Base-by-base conservation (phyloP, 768 basidiomycete species). In the Glaciozyma antarctica region DNA sequence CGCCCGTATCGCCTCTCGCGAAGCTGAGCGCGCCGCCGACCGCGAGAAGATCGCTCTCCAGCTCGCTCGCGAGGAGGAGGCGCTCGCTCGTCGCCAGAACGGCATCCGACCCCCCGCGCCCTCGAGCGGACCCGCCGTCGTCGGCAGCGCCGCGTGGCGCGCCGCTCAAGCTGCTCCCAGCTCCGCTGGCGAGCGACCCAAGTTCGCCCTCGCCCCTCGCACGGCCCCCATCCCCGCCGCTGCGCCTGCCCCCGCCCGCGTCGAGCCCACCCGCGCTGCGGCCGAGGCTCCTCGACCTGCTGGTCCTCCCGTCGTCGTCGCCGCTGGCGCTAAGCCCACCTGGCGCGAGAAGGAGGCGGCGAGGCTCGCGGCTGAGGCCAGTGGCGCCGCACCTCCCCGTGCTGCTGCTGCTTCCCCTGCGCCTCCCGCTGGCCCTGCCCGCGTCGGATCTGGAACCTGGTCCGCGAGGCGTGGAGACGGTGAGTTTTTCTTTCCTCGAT, bases 311-410 rank as follows among this genome's bases (percentile, higher is more conserved):
- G 51, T 28, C 17, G 51, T 69, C 58, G 60, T 57, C 21, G 67
- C 51, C 9, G 60, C 44, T 2, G 63, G 63, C 16, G 48, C 32
- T 5, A 34, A 51, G 48, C 60, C 60, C 22, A 15, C 48, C 1
- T 69, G 67, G 67, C 63, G 67, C n/a, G 67, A 64, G 41, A 60
- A 60, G 24, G 62, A 68, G 44, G 67, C 67, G 17, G 67, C 67
- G 6, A 58, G 66, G 15, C 28, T 34, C 32, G 62, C 66, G 26
- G 61, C 65, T 21, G 57, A 54, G 21, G 44, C 49, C 0, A 56
- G 43, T 26, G 38, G 49, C 13, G 44, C 58, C 5, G 47, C 60
- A 21, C 34, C 34, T 43, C 49, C 58, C 3, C 7, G n/a, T 34
- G 34, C 58, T 7, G 3, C 63, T 16, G 24, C 65, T 26, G 22